A percentile compares a stretch with the other conserved stretches of the same genome.
phyloP scores from a whole-genome alignment of 2,329 filamentous ascomycete species.

The Colletotrichum phormii region DNA sequence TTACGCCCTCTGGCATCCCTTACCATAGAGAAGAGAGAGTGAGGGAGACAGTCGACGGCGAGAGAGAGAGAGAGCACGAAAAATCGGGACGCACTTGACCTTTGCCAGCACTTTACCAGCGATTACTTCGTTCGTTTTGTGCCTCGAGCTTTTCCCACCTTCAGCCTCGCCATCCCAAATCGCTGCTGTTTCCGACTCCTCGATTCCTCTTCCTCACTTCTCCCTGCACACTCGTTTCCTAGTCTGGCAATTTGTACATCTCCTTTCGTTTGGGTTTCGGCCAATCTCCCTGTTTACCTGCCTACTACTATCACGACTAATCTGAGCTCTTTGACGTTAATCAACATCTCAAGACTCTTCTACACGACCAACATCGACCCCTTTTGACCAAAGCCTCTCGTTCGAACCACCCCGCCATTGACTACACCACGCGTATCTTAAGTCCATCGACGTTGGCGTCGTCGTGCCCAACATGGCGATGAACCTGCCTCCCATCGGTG shows the following conservation, averaged over 20 bases:
- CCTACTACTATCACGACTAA: conserved; percentile 22
- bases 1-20: conserved; percentile 12
- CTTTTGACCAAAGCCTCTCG: not conserved
- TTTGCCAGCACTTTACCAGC: conserved; percentile 3
- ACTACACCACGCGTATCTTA: conserved; percentile 11
- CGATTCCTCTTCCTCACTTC: conserved; percentile 17
- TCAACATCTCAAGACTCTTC: not conserved
- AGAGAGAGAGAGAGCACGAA: not conserved
- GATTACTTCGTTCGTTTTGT: conserved; percentile 25
- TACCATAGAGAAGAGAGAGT: conserved; percentile 13
- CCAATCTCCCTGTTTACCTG: conserved; percentile 8
- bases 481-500: conserved; percentile 63
- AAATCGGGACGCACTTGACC: conserved; percentile 4
- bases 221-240: conserved; percentile 32
- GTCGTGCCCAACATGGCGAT: conserved; percentile 66
- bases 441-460: conserved; percentile 16
- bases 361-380: not conserved
- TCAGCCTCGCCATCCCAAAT: conserved; percentile 12
- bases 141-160: conserved; percentile 20
- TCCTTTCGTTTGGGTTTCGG: conserved; percentile 25
- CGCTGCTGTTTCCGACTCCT: not conserved
- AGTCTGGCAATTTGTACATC: conserved; percentile 24
- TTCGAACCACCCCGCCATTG: not conserved
- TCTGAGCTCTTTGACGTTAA: conserved; percentile 1
- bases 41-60: not conserved